Percentiles rank a stretch among this genome's conserved stretches.
These are phyloP conservation scores for Mrakia gelida DNA, from an alignment of 768 basidiomycete species.

Conservation along the genomic window DNA sequence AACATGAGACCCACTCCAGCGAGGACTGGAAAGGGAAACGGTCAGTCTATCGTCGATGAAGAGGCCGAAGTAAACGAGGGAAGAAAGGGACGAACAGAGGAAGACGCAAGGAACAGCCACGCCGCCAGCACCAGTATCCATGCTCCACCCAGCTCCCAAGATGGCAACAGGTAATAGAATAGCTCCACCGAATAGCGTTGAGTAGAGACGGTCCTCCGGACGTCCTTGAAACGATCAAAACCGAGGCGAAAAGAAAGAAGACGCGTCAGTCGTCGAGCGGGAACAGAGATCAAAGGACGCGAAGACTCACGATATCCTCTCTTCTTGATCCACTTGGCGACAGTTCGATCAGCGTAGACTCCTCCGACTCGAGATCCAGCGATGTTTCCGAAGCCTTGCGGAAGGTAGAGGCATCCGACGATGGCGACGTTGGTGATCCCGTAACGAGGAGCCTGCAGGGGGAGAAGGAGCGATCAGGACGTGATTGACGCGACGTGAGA, in stretches of 20 bases:
- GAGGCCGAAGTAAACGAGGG: not conserved
- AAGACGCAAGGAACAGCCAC: slow-evolving; percentile 40
- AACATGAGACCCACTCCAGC: slow-evolving; percentile 41
- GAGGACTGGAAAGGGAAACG: slow-evolving; percentile 27
- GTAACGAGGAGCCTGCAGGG: slow-evolving; percentile 37
- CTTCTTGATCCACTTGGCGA: slow-evolving; percentile 40
- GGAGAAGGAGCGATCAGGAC: not conserved
- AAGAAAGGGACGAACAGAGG: slow-evolving; percentile 21
- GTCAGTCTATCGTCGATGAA: not conserved
- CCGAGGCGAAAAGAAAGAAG: not conserved
- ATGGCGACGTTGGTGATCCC: slow-evolving; percentile 44
- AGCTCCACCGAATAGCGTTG: slow-evolving; percentile 39
- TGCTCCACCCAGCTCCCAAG: slow-evolving; percentile 32
- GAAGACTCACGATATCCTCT: slow-evolving; percentile 37
- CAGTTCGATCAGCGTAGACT: slow-evolving; percentile 39
- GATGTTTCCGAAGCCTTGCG: slow-evolving; percentile 44
- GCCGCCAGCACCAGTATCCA: slow-evolving; percentile 36
- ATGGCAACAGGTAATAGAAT: slow-evolving; percentile 39
- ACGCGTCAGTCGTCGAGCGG: not conserved
- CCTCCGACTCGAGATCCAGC: slow-evolving; percentile 42
- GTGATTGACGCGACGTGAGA: not conserved
- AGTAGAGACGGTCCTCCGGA: slow-evolving; percentile 44
- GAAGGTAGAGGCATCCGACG: slow-evolving; percentile 44
- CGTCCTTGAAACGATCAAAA: slow-evolving; percentile 13
- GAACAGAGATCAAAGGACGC: not conserved